Evolutionary conservation across 2,329 filamentous ascomycete genomes (phyloP).

Genomic region (Rutstroemia sp.): DNA sequence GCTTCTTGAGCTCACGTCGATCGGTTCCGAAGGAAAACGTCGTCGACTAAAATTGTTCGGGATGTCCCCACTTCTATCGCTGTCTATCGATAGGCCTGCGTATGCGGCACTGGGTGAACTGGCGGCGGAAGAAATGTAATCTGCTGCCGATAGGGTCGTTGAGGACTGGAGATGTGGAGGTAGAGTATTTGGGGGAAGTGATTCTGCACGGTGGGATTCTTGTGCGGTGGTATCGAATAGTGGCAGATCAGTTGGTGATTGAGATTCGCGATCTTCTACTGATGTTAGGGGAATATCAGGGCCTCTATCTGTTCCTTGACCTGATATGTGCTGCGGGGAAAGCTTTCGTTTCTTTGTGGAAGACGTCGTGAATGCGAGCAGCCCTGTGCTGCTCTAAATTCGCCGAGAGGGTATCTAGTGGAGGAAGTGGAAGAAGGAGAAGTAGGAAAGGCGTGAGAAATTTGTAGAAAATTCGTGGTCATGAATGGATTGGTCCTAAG

Average conservation of each 20-base stretch:
- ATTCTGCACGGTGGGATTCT: conserved; percentile 15
- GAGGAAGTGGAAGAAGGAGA: neutral
- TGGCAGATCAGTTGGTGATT: conserved; percentile 38
- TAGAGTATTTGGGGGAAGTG: conserved; percentile 43
- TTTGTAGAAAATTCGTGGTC: neutral
- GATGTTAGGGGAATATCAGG: conserved; percentile 27
- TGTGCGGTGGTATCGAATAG: conserved; percentile 30
- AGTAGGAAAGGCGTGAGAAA: neutral
- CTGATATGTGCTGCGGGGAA: conserved; percentile 32
- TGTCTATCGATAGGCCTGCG: conserved; percentile 49
- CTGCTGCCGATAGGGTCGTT: conserved; percentile 36
- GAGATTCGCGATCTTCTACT: conserved; percentile 34
- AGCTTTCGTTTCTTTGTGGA: conserved; percentile 68
- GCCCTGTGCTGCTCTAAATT: conserved; percentile 35
- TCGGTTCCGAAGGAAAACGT: conserved; percentile 31
- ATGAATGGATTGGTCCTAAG: neutral
- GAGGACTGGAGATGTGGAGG: conserved; percentile 36
- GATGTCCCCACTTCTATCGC: conserved; percentile 39
- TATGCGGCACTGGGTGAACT: conserved; percentile 52
- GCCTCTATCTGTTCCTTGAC: conserved; percentile 18
- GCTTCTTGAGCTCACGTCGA: conserved; percentile 29
- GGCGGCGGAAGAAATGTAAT: conserved; percentile 47
- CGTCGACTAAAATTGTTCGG: conserved; percentile 17
- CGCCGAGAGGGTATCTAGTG: conserved; percentile 12
- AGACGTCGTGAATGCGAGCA: conserved; percentile 67